Evolutionary conservation across 345 rosid genomes (phyloP), one percentile per base, ranked within the genome.

Genomic region (Ceriops zippeliana): DNA sequence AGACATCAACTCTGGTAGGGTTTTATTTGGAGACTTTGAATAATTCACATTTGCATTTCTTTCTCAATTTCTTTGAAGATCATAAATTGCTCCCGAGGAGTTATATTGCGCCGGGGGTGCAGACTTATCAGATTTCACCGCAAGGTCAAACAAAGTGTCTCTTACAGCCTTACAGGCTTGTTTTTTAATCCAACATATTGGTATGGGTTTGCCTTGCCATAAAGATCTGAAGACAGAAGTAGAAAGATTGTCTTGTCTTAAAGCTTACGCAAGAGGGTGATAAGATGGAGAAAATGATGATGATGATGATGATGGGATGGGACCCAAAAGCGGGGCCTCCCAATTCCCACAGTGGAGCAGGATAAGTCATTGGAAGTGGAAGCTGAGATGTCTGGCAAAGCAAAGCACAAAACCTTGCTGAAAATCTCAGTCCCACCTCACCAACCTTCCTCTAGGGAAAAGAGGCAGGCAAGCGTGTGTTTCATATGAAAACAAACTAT

Each of bases 371-470:
- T 61, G 53, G 49, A 61, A 77, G 84, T 82, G 88, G 86, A 82
- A 78, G 81, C 75, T 85, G 84, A 79, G 73, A 71, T 81, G 76
- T 71, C 77, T 83, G 83, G 86, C 85, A 83, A 85, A 79, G 81
- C 70, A 54, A 54, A 21, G 27, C 13, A 26, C 26, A 54, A 68
- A 31, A 16, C 68, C 62, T 34, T 52, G 54, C 71, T 1, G 73
- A 58, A 77, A 61, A 77, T 73, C 83, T 22, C 63, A 16, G 74
- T 82, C 74, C 65, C 66, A 38, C 47, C 47, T 31, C 76, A 76
- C 80, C 84, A 63, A 78, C 82, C 72, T 31, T 62, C 54, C 22
- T 19, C 69, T 51, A 61, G 6, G 54, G 22, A 60, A 21, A 13
- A 28, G 21, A 61, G 46, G 38, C 27, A 16, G 4, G 13, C 6